phyloP scores from a whole-genome alignment of 1,284 basidiomycete genomes.

The Anthracocystis panici-leucophaei region DNA sequence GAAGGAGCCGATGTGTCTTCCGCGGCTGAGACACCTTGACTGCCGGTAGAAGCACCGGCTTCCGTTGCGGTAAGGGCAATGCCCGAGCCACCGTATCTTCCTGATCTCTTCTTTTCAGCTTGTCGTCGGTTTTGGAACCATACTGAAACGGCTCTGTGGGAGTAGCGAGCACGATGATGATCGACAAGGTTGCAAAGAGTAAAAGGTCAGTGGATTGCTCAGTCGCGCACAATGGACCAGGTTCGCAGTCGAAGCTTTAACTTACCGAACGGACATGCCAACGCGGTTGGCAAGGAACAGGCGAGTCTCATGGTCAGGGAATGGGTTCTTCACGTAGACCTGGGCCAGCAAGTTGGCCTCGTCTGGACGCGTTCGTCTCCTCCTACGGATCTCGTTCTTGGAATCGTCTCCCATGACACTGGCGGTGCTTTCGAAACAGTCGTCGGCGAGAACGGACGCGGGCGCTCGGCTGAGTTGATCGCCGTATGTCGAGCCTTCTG shows the following conservation, averaged over 20 bases:
- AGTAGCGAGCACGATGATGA: neutral
- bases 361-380: constrained; percentile 60
- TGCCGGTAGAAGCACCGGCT: neutral
- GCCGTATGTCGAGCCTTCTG: constrained; percentile 8
- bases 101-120: constrained; percentile 67
- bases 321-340: constrained; percentile 61
- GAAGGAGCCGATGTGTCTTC: constrained; percentile 6
- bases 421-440: constrained; percentile 42
- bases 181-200: neutral
- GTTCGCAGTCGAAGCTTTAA: neutral
- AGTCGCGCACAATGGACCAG: neutral
- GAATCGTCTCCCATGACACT: constrained; percentile 38
- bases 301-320: constrained; percentile 63
- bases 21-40: constrained; percentile 5
- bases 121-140: constrained; percentile 68
- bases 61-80: constrained; percentile 13
- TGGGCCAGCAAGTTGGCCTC: constrained; percentile 60
- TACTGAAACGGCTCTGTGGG: constrained; percentile 56
- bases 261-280: constrained; percentile 64
- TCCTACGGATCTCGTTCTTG: constrained; percentile 47
- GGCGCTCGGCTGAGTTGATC: constrained; percentile 14
- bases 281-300: constrained; percentile 56
- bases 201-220: constrained; percentile 7
- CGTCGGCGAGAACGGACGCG: constrained; percentile 35
- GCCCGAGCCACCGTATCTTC: constrained; percentile 53